Evolutionary conservation across 2,329 filamentous ascomycete species (phyloP).

Genomic region (Cladosporium oxysporum): DNA sequence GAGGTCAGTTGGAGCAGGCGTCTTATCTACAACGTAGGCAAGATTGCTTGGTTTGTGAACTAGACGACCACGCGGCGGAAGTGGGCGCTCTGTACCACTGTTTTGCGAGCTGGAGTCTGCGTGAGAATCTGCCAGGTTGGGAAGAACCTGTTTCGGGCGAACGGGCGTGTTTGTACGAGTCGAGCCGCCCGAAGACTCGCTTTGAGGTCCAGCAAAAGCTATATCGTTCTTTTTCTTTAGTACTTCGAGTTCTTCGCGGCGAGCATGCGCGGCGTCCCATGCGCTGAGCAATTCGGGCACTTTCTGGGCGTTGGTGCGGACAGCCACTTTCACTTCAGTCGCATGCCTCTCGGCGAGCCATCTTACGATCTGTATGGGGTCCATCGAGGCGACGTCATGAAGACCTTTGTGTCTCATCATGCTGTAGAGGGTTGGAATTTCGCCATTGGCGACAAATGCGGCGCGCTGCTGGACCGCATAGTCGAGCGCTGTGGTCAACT

Average conservation of each 20-base stretch:
- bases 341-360: slow-evolving; percentile 22
- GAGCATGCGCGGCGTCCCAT: background rate
- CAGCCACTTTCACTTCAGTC: slow-evolving; percentile 15
- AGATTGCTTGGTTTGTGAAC: background rate
- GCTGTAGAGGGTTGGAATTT: background rate
- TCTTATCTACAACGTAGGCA: background rate
- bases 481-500: slow-evolving; percentile 26
- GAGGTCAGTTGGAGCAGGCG: slow-evolving; percentile 16
- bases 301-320: background rate
- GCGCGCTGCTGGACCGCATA: slow-evolving; percentile 22
- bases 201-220: background rate
- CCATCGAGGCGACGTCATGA: background rate
- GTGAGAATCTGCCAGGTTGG: background rate
- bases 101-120: background rate
- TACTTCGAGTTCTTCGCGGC: background rate
- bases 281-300: background rate
- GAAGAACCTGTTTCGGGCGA: background rate
- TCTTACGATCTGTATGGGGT: slow-evolving; percentile 13
- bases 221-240: background rate
- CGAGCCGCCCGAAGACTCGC: background rate
- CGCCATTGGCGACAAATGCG: background rate
- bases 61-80: background rate
- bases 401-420: background rate
- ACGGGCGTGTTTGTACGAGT: background rate
- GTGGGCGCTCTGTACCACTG: background rate